A percentile compares a stretch with the other conserved stretches of the same genome.
Evolutionary conservation across 805 yeast species (phyloP).

Genomic region (Candida sonorensis): DNA sequence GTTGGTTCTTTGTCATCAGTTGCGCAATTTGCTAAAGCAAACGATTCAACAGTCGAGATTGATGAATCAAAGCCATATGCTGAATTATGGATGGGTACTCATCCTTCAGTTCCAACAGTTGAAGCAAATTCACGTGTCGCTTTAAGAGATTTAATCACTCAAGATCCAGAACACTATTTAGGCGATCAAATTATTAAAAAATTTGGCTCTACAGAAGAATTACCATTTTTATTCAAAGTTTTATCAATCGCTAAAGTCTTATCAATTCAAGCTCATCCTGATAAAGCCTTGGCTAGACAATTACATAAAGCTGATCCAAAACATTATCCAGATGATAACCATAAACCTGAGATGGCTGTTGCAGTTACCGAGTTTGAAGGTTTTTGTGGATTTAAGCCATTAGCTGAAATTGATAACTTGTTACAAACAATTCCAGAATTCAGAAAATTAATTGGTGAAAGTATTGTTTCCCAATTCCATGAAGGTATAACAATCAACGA

Average conservation of each 20-base stretch:
- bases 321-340: slow-evolving; percentile 96
- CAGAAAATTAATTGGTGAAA: slow-evolving; percentile 58
- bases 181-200: slow-evolving; percentile 52
- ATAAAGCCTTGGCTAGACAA: slow-evolving; percentile 71
- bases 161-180: slow-evolving; percentile 50
- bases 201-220: slow-evolving; percentile 62
- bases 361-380: slow-evolving; percentile 96
- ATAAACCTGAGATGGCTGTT: slow-evolving; percentile 99
- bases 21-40: slow-evolving; percentile 73
- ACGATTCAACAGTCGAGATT: slow-evolving; percentile 55
- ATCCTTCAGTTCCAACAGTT: slow-evolving; percentile 80
- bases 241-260: slow-evolving; percentile 88
- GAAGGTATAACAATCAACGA: slow-evolving; percentile 36
- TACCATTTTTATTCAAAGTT: slow-evolving; percentile 93
- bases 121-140: slow-evolving; percentile 48
- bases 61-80: slow-evolving; percentile 86
- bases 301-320: slow-evolving; percentile 80
- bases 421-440: slow-evolving; percentile 75
- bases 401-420: slow-evolving; percentile 64
- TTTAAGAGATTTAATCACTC: slow-evolving; percentile 60
- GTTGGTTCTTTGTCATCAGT: slow-evolving; percentile 81
- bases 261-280: slow-evolving; percentile 97
- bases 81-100: slow-evolving; percentile 99
- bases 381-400: slow-evolving; percentile 95
- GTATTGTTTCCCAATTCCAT: slow-evolving; percentile 47